phyloP scores from a whole-genome alignment of 257 asterid genomes.

The Lycium barbarum region DNA sequence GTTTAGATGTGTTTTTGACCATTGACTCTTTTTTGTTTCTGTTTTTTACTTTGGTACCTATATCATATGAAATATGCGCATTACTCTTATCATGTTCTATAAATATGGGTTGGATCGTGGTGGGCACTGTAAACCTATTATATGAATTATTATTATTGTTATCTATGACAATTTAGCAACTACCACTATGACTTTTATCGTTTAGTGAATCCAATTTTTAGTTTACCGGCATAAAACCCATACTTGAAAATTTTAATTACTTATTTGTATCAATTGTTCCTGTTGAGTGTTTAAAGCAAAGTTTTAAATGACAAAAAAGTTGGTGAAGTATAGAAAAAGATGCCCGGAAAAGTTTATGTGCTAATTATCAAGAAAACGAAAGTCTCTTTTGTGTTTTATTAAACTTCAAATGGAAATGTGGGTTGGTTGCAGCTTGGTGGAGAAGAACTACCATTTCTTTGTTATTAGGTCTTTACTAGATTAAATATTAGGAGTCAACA shows the following conservation, averaged over 20 bases:
- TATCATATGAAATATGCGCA: not conserved
- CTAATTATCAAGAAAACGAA: slow-evolving; percentile 2
- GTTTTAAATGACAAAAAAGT: not conserved
- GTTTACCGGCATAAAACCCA: not conserved
- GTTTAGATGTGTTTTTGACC: too few species aligned
- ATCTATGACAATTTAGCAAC: not conserved
- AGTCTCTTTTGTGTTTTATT: not conserved
- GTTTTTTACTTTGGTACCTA: not conserved
- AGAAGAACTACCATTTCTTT: not conserved
- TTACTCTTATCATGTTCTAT: not conserved
- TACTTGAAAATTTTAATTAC: not conserved
- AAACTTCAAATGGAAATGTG: slow-evolving; percentile 6
- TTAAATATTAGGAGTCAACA: not conserved
- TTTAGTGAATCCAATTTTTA: not conserved
- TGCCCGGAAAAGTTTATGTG: not conserved
- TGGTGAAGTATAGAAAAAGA: not conserved
- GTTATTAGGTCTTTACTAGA: not conserved
- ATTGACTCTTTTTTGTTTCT: too few species aligned
- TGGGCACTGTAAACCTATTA: not conserved
- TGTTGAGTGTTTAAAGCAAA: not conserved
- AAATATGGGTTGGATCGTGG: not conserved
- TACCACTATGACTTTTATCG: not conserved
- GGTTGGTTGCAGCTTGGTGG: slow-evolving; percentile 6
- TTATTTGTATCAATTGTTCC: not conserved
- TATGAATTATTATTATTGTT: too few species aligned